Conservation (phyloP, 495 filamentous ascomycete species). For the Tuber calosporum region DNA sequence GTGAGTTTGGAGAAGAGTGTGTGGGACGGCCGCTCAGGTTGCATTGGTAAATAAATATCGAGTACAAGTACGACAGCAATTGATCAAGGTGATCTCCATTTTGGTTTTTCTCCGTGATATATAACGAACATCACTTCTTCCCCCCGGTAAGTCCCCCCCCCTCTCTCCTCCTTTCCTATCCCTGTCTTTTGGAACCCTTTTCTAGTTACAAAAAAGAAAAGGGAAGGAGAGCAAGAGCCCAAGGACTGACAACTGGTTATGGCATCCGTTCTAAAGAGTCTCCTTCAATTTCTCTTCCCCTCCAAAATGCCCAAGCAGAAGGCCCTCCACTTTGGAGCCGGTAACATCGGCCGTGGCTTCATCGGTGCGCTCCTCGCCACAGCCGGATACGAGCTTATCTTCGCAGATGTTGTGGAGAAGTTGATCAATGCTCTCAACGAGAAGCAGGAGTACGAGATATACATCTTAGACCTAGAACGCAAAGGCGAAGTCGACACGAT, state of each 20-base stretch:
- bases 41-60: not conserved
- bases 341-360: conserved; percentile 66
- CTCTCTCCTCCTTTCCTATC: not conserved
- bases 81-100: not conserved
- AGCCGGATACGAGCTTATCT: conserved; percentile 85
- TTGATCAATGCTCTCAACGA: conserved; percentile 71
- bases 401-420: conserved; percentile 80
- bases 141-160: not conserved
- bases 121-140: not conserved
- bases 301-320: conserved; percentile 14
- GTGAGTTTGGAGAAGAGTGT: not conserved
- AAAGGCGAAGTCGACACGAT: conserved; percentile 74
- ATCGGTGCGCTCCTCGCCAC: conserved; percentile 73
- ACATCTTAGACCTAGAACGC: conserved; percentile 81
- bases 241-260: not conserved
- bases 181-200: not conserved
- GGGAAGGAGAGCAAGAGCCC: not conserved
- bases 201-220: not conserved
- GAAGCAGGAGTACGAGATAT: conserved; percentile 73
- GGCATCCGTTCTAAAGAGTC: not conserved
- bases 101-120: not conserved
- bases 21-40: not conserved
- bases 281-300: conserved; percentile 7
- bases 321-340: conserved; percentile 69
- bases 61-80: not conserved